phyloP scores from a whole-genome alignment of 2,329 filamentous ascomycete species.

The Aspergillus pseudoglaucus region DNA sequence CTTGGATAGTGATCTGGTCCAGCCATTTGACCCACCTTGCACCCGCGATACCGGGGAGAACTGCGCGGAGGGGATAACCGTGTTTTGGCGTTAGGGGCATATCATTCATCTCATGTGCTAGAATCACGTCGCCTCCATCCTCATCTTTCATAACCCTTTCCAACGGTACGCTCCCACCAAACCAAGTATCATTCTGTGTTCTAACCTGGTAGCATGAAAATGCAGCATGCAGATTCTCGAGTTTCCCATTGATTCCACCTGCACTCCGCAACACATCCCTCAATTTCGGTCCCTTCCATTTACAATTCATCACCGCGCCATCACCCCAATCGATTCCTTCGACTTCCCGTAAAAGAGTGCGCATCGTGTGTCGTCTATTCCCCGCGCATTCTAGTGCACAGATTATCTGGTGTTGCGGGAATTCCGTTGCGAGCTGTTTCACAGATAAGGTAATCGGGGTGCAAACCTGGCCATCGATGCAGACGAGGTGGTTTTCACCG shows the following conservation, averaged over 20 bases:
- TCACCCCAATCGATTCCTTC: constrained; percentile 56
- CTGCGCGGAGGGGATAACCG: constrained; percentile 47
- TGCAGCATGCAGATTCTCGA: constrained; percentile 42
- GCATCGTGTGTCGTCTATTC: constrained; percentile 56
- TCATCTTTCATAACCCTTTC: constrained; percentile 37
- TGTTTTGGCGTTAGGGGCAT: constrained; percentile 42
- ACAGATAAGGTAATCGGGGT: constrained; percentile 42
- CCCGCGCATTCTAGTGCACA: constrained; percentile 56
- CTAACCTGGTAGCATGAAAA: constrained; percentile 49
- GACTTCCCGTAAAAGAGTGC: constrained; percentile 53
- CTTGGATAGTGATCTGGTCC: constrained; percentile 47
- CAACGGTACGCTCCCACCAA: constrained; percentile 51
- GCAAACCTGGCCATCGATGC: constrained; percentile 45
- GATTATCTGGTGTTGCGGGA: constrained; percentile 50
- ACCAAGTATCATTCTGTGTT: constrained; percentile 54
- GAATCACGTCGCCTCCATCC: constrained; percentile 40
- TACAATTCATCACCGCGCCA: constrained; percentile 56
- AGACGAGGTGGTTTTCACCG: constrained; percentile 36
- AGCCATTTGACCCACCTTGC: constrained; percentile 54
- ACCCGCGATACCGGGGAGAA: constrained; percentile 49
- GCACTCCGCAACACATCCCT: constrained; percentile 45
- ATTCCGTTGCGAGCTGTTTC: constrained; percentile 40
- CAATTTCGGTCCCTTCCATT: constrained; percentile 50
- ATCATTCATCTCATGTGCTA: constrained; percentile 49
- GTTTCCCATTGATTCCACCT: constrained; percentile 32